Conservation (phyloP, 257 asterid species). For the Linderniella brevidens region DNA sequence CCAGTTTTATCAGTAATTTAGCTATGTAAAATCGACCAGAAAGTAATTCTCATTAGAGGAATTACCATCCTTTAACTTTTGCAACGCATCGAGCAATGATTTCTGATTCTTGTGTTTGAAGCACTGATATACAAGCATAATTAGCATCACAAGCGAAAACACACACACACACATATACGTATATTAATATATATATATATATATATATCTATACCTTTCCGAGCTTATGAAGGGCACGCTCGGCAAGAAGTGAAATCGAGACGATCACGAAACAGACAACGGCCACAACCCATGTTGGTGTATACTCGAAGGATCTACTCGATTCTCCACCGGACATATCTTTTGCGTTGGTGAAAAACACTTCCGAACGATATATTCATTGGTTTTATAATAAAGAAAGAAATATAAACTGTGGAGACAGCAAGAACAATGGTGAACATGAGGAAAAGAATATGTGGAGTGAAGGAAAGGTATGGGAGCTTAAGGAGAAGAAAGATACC, state of each 20-base stretch:
- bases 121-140: slow-evolving; percentile 18
- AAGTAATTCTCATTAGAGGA: neutral
- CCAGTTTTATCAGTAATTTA: neutral
- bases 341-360: neutral
- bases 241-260: slow-evolving; percentile 44
- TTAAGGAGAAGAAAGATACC: slow-evolving; percentile 3
- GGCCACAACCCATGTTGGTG: slow-evolving; percentile 79
- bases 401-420: slow-evolving; percentile 26
- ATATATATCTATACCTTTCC: slow-evolving; percentile 38
- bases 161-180: neutral
- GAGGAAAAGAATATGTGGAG: slow-evolving; percentile 3
- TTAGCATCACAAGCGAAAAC: neutral
- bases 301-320: slow-evolving; percentile 35
- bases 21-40: neutral
- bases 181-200: neutral
- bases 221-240: slow-evolving; percentile 55
- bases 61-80: slow-evolving; percentile 63
- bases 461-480: slow-evolving; percentile 12
- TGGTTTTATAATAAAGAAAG: slow-evolving; percentile 2
- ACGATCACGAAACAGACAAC: slow-evolving; percentile 61
- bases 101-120: slow-evolving; percentile 36
- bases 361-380: neutral
- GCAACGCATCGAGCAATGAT: slow-evolving; percentile 45
- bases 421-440: slow-evolving; percentile 8
- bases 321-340: slow-evolving; percentile 23